Evolutionary conservation across 2,329 filamentous ascomycete species (phyloP).

Genomic region (Scolecobasidium constrictum): DNA sequence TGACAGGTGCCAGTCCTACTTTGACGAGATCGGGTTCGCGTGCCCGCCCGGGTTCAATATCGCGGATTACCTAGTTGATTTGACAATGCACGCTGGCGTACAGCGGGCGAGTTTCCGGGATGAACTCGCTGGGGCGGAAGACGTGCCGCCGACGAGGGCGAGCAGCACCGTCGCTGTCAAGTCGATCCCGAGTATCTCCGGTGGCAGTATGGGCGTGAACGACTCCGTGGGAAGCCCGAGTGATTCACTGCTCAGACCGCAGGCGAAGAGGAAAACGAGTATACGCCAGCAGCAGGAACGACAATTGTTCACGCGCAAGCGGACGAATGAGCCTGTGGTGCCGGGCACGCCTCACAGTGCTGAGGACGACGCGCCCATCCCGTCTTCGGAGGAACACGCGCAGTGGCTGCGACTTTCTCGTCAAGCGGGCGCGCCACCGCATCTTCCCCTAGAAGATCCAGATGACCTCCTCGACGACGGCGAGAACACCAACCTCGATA

Average conservation of each 20-base stretch:
- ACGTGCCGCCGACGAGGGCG: slow-evolving; percentile 59
- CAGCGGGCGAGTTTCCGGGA: slow-evolving; percentile 44
- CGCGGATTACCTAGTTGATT: slow-evolving; percentile 90
- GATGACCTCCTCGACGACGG: slow-evolving; percentile 47
- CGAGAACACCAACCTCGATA: slow-evolving; percentile 65
- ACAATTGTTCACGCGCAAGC: slow-evolving; percentile 79
- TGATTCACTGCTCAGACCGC: slow-evolving; percentile 53
- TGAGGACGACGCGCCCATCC: slow-evolving; percentile 43
- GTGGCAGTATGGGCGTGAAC: slow-evolving; percentile 54
- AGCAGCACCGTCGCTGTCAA: slow-evolving; percentile 85
- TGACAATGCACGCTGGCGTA: slow-evolving; percentile 87
- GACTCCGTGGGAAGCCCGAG: slow-evolving; percentile 44
- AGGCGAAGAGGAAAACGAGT: slow-evolving; percentile 63
- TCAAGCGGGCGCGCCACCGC: slow-evolving; percentile 41
- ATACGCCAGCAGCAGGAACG: slow-evolving; percentile 78
- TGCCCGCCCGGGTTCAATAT: slow-evolving; percentile 98
- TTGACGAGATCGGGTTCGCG: slow-evolving; percentile 80
- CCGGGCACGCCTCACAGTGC: slow-evolving; percentile 35
- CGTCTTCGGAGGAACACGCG: slow-evolving; percentile 41
- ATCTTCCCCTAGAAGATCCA: slow-evolving; percentile 58
- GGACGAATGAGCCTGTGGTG: slow-evolving; percentile 21
- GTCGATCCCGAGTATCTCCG: slow-evolving; percentile 76
- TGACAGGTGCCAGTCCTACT: slow-evolving; percentile 78
- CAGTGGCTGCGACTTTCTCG: slow-evolving; percentile 50
- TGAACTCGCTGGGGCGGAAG: slow-evolving; percentile 48